Conservation (phyloP, 805 yeast genomes). For the Candida orba region DNA sequence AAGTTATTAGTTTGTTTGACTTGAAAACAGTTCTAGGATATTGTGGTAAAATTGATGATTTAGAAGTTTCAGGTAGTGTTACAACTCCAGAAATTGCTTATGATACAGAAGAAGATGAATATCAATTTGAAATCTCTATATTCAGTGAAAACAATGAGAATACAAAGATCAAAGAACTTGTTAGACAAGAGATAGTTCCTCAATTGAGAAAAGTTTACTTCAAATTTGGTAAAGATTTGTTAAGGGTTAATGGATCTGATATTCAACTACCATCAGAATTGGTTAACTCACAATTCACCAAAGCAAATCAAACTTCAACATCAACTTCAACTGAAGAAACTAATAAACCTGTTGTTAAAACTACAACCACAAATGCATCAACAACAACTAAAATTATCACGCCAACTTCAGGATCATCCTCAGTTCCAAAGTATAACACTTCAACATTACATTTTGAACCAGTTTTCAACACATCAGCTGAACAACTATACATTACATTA, state of each 20-base stretch:
- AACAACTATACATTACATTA: constrained; percentile 73
- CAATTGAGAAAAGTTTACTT: constrained; percentile 52
- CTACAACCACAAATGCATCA: constrained; percentile 6
- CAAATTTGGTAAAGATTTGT: constrained; percentile 72
- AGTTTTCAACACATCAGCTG: constrained; percentile 80
- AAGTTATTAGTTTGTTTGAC: constrained; percentile 87
- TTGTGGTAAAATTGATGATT: constrained; percentile 36
- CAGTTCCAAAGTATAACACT: constrained; percentile 67
- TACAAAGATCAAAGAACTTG: constrained; percentile 39
- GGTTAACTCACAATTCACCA: constrained; percentile 49
- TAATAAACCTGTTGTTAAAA: constrained; percentile 5
- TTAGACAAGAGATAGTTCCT: constrained; percentile 55
- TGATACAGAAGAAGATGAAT: constrained; percentile 80
- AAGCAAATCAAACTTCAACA: constrained; percentile 35
- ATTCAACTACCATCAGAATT: constrained; percentile 76
- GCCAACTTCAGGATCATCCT: constrained; percentile 12
- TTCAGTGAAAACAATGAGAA: constrained; percentile 49
- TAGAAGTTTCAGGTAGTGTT: constrained; percentile 58
- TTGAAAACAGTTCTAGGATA: constrained; percentile 58
- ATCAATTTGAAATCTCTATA: constrained; percentile 73
- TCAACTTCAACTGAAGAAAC: constrained; percentile 3
- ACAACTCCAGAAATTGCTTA: constrained; percentile 90
- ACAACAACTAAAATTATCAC: constrained; percentile 11
- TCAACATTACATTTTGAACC: constrained; percentile 72
- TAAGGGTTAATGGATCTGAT: constrained; percentile 70